A percentile compares a stretch with the other conserved stretches of the same genome.
phyloP scores from a whole-genome alignment of 768 basidiomycete species.

The Russula brevipes region DNA sequence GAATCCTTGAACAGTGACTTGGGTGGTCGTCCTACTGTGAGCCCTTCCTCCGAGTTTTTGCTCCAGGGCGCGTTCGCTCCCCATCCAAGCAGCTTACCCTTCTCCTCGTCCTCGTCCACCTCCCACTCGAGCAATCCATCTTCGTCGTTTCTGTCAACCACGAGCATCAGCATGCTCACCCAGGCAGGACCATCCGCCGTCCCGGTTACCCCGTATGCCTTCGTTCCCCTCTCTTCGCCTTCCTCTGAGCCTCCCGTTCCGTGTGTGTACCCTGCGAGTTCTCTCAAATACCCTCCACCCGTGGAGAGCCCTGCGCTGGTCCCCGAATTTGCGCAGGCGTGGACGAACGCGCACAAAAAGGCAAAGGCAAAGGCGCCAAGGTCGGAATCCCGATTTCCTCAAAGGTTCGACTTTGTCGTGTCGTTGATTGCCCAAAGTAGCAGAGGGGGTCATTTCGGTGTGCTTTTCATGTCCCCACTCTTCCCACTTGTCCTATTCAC shows the following conservation, averaged over 20 bases:
- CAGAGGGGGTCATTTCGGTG: not conserved
- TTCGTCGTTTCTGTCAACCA: not conserved
- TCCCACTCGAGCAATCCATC: not conserved
- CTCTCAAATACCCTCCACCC: conserved; percentile 55
- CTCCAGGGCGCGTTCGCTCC: too few species aligned
- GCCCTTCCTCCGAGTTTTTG: too few species aligned
- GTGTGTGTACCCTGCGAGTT: conserved; percentile 48
- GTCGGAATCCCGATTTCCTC: not conserved
- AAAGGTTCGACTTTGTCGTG: not conserved
- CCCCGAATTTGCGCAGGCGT: conserved; percentile 48
- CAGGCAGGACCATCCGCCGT: conserved; percentile 11
- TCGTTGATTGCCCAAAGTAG: not conserved
- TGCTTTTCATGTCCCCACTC: too few species aligned
- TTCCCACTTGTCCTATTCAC: not conserved
- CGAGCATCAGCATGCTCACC: not conserved
- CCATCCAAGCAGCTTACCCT: not conserved
- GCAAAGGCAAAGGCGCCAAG: conserved; percentile 37
- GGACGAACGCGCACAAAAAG: conserved; percentile 54
- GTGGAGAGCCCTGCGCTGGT: conserved; percentile 39
- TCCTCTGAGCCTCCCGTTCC: conserved; percentile 49
- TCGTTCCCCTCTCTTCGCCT: conserved; percentile 19
- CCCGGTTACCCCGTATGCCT: conserved; percentile 11
- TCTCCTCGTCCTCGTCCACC: conserved; percentile 7
- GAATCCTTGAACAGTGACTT: too few species aligned
- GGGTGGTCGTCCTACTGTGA: too few species aligned